These are phyloP conservation scores for Leccinum boreale DNA, from an alignment of 768 basidiomycete species.

Conservation along the genomic window DNA sequence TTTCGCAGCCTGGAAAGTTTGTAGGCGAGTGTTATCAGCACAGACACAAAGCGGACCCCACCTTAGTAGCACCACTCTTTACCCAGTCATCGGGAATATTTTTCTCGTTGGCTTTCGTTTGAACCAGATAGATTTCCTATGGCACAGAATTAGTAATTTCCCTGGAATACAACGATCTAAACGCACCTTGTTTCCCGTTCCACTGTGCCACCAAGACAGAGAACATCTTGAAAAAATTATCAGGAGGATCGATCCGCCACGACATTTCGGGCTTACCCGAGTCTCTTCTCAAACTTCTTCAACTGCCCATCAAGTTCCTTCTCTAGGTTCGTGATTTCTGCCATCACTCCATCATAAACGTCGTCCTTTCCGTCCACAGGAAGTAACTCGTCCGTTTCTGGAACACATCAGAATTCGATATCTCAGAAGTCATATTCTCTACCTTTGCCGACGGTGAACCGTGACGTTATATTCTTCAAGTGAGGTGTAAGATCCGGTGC, in stretches of 20 bases:
- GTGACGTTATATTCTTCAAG: conserved; percentile 66
- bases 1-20: conserved; percentile 49
- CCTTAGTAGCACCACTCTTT: conserved; percentile 80
- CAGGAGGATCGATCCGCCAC: conserved; percentile 8
- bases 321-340: conserved; percentile 71
- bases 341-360: conserved; percentile 73
- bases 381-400: conserved; percentile 66
- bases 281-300: conserved; percentile 59
- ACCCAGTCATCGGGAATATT: conserved; percentile 82
- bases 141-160: neutral
- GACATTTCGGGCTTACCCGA: conserved; percentile 46
- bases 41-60: conserved; percentile 20
- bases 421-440: conserved; percentile 6
- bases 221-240: conserved; percentile 39
- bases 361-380: conserved; percentile 86
- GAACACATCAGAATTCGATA: conserved; percentile 22
- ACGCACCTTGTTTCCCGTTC: conserved; percentile 73
- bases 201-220: conserved; percentile 71
- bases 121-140: conserved; percentile 89
- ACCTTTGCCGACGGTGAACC: conserved; percentile 68
- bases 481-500: conserved; percentile 77
- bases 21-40: neutral
- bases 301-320: conserved; percentile 64
- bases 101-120: conserved; percentile 58
- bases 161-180: neutral